Evolutionary conservation across 495 filamentous ascomycete genomes (phyloP).

Genomic region (Venustampulla echinocandica): DNA sequence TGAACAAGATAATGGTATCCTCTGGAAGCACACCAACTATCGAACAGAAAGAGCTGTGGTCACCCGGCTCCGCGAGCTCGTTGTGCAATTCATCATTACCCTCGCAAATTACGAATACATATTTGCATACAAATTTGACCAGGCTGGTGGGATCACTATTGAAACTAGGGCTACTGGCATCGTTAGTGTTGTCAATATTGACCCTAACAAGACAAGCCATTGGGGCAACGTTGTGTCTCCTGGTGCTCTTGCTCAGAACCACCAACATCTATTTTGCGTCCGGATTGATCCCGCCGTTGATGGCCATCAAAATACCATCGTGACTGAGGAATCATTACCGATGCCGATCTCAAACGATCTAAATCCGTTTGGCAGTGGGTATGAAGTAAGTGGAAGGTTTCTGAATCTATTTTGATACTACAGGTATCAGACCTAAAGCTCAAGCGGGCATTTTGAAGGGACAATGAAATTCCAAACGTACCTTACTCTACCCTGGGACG

Average conservation of each 20-base stretch:
- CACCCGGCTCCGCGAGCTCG: constrained; percentile 59
- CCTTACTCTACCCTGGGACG: too few relatives aligned
- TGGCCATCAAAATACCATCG: constrained; percentile 59
- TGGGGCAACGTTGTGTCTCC: constrained; percentile 84
- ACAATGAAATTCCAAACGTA: too few relatives aligned
- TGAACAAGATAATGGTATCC: constrained; percentile 64
- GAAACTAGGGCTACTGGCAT: constrained; percentile 79
- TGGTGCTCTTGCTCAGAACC: constrained; percentile 71
- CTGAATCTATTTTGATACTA: too few relatives aligned
- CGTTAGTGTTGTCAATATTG: constrained; percentile 68
- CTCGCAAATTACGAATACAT: constrained; percentile 43
- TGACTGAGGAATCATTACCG: constrained; percentile 60
- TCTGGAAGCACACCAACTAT: constrained; percentile 80
- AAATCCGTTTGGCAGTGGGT: constrained; percentile 75
- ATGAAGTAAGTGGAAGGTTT: constrained; percentile 34
- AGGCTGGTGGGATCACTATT: constrained; percentile 55
- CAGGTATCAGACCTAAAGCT: too few relatives aligned
- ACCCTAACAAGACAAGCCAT: constrained; percentile 51
- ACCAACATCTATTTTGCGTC: constrained; percentile 86
- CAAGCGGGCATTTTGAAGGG: too few relatives aligned
- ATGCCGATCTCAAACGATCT: constrained; percentile 59
- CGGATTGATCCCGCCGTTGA: constrained; percentile 80
- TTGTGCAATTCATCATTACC: constrained; percentile 66
- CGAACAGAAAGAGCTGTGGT: constrained; percentile 60
- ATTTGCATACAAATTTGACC: constrained; percentile 43